Conservation (phyloP, 2,329 filamentous ascomycete genomes). For the Hypoxylon sp. region DNA sequence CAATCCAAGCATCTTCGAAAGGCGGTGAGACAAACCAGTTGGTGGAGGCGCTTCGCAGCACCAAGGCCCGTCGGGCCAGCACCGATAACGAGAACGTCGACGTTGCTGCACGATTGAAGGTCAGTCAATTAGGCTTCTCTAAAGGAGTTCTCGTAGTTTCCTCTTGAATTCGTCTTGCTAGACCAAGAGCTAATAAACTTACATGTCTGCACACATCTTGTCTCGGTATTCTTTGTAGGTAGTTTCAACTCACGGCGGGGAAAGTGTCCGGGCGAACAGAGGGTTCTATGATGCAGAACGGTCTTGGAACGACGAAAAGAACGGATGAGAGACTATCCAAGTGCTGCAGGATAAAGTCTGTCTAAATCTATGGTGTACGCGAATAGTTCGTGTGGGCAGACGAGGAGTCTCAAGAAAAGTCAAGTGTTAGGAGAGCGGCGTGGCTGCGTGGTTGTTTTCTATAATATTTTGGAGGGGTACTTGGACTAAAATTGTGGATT, state of each 20-base stretch:
- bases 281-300: conserved; percentile 19
- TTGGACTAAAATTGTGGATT: conserved; percentile 40
- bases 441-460: conserved; percentile 43
- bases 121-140: conserved; percentile 33
- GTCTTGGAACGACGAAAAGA: conserved; percentile 37
- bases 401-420: conserved; percentile 29
- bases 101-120: conserved; percentile 70
- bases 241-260: conserved; percentile 34
- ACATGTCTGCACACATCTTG: conserved; percentile 45
- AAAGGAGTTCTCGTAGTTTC: neutral
- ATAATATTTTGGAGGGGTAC: conserved; percentile 44
- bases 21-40: conserved; percentile 77
- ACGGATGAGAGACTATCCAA: conserved; percentile 45
- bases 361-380: conserved; percentile 38
- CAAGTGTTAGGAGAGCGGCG: conserved; percentile 27
- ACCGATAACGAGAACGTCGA: conserved; percentile 98
- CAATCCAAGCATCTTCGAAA: conserved; percentile 43
- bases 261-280: conserved; percentile 20
- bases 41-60: conserved; percentile 97
- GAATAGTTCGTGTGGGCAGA: conserved; percentile 36
- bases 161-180: neutral
- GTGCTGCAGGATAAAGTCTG: conserved; percentile 41
- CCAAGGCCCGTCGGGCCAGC: conserved; percentile 97
- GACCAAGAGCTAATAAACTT: conserved; percentile 29
- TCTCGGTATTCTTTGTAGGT: conserved; percentile 19